Percentiles rank a stretch among this genome's conserved stretches.
Evolutionary conservation across 2,329 filamentous ascomycete species (phyloP).

Genomic region (Ilyonectria sp.): DNA sequence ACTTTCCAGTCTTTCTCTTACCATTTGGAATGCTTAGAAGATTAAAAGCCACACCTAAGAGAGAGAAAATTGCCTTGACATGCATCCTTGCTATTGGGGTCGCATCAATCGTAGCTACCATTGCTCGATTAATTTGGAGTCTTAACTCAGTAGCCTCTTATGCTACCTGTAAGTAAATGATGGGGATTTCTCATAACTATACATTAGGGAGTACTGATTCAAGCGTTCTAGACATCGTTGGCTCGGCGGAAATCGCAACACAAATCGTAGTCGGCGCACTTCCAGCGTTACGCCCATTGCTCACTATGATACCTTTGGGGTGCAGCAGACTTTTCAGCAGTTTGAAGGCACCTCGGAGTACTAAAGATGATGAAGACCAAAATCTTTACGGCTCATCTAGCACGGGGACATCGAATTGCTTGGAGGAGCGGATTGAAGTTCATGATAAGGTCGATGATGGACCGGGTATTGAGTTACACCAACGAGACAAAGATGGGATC

Average conservation of each 20-base stretch:
- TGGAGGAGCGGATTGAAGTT: neutral
- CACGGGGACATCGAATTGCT: neutral
- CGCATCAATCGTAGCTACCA: neutral
- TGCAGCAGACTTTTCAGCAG: neutral
- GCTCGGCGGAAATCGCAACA: slow-evolving; percentile 2
- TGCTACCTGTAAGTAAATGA: neutral
- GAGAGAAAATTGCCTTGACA: slow-evolving; percentile 8
- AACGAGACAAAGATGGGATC: neutral
- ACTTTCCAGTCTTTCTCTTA: neutral
- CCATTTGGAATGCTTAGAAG: slow-evolving; percentile 12
- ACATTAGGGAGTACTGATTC: neutral
- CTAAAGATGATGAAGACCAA: neutral
- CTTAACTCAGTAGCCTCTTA: neutral
- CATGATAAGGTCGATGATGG: neutral
- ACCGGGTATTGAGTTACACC: neutral
- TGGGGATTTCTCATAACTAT: neutral
- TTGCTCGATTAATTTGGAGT: neutral
- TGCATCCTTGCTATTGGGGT: slow-evolving; percentile 3
- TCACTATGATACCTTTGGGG: neutral
- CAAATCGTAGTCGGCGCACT: slow-evolving; percentile 13
- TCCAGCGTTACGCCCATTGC: slow-evolving; percentile 3
- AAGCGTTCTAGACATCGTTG: neutral
- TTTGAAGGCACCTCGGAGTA: neutral
- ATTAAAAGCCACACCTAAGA: slow-evolving; percentile 1
- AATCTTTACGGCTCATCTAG: neutral